Base-by-base conservation (phyloP, 371 early-diverging fungal species). In the Circinella umbellata region DNA sequence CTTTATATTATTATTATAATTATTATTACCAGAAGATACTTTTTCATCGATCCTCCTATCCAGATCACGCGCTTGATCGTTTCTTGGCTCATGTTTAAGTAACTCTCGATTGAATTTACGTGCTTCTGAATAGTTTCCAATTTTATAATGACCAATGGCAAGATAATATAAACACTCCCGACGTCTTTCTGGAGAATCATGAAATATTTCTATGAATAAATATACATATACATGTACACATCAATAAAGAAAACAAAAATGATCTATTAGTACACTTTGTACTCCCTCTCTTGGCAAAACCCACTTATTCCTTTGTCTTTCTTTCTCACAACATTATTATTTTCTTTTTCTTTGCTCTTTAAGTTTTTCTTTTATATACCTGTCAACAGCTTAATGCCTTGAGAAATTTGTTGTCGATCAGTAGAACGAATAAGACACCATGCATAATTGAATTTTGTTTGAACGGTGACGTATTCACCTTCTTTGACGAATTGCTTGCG, bases 381-480 rank as follows among this genome's bases (percentile, higher is more conserved):
- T 78, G 90, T 87, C 69, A 98, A 78, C 18, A 96, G 79, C 36
- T 82, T 76, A 38, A 96, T 88, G 20, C 96, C 98, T 39, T 86
- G 77, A 64, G 90, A 86, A 63, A 95, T 90, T 67, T 95, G 91
- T 6, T 78, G 76, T 64, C 82, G 76, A 49, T 78, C 76, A 61
- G 77, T 83, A 72, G 92, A 91, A 76, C 86, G 89, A 73, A 94
- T 89, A 39, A 96, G 85, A 0, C 94, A 95, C 96, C 97, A 98
- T 4, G 98, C 96, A 75, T 94, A 95, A 85, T 97, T 95, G 87
- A 98, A 98, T 79, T 95, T 95, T 57, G 95, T 95, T 82, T 98
- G 97, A 49, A 89, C 76, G 68, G 91, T 86, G 10, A 87, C 89
- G 54, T 88, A 82, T 64, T 86, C 81, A 20, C 83, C 88, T 72